A percentile compares a stretch with the other conserved stretches of the same genome.
These are phyloP conservation scores for Tricholoma bakamatsutake DNA, from an alignment of 768 basidiomycete species.

Conservation along the genomic window DNA sequence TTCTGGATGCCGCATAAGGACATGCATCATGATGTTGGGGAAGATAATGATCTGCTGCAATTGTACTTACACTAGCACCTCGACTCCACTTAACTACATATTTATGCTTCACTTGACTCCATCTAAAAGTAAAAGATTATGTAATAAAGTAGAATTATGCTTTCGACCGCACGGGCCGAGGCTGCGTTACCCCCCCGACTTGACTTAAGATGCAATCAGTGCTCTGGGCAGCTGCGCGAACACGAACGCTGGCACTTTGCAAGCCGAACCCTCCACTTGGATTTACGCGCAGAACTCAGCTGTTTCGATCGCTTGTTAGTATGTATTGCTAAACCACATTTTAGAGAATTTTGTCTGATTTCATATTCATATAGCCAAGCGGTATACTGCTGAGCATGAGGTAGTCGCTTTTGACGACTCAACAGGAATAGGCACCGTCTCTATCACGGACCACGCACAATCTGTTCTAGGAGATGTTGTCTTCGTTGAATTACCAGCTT, in stretches of 20 bases:
- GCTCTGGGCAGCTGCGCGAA: conserved; percentile 26
- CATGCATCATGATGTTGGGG: background rate
- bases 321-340: conserved; percentile 25
- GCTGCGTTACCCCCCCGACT: background rate
- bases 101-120: background rate
- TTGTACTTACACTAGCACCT: conserved; percentile 5
- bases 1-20: conserved; percentile 30
- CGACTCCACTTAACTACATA: conserved; percentile 7
- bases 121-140: conserved; percentile 12
- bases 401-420: conserved; percentile 71
- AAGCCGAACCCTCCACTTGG: conserved; percentile 17
- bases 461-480: conserved; percentile 92
- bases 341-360: background rate
- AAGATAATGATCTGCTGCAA: background rate
- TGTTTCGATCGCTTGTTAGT: conserved; percentile 57
- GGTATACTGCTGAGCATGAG: conserved; percentile 88
- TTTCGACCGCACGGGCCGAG: background rate
- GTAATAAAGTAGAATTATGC: background rate
- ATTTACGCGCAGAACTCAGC: conserved; percentile 21
- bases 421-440: conserved; percentile 72
- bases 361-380: conserved; percentile 45
- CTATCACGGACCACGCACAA: conserved; percentile 92
- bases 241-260: conserved; percentile 11
- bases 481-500: conserved; percentile 82
- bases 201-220: conserved; percentile 32